Conservation (phyloP, 1,284 basidiomycete species). For the Ceratobasidium sp. region DNA sequence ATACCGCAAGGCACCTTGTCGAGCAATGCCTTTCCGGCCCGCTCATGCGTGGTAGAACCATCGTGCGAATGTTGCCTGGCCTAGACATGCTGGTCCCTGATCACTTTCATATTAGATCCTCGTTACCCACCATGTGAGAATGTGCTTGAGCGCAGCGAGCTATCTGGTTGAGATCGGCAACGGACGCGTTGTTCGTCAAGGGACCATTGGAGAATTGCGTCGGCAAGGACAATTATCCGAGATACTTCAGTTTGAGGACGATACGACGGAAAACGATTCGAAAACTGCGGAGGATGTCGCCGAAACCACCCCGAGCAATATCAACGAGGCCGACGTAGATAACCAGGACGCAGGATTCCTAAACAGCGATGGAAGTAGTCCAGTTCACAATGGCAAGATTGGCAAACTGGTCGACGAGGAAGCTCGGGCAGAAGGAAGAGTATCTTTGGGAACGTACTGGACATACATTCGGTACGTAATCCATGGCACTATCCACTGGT, state of each 20-base stretch:
- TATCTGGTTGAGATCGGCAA: conserved; percentile 71
- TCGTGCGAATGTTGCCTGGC: conserved; percentile 51
- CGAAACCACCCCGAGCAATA: conserved; percentile 24
- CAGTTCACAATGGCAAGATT: conserved; percentile 20
- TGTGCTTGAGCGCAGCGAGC: conserved; percentile 68
- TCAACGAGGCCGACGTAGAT: conserved; percentile 44
- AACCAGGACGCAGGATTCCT: conserved; percentile 37
- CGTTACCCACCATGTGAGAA: conserved; percentile 84
- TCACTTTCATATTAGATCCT: conserved; percentile 58
- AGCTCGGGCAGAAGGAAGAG: conserved; percentile 67
- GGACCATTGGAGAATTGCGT: conserved; percentile 64
- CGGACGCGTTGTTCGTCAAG: conserved; percentile 65
- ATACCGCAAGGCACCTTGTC: conserved; percentile 79
- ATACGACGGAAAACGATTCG: conserved; percentile 55
- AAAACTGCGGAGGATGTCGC: conserved; percentile 48
- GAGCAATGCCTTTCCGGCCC: conserved; percentile 67
- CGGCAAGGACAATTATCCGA: conserved; percentile 61
- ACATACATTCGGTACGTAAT: conserved; percentile 58
- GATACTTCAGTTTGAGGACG: conserved; percentile 48
- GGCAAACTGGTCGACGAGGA: conserved; percentile 70
- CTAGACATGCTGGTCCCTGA: neutral
- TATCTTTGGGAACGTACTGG: conserved; percentile 61
- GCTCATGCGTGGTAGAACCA: conserved; percentile 69
- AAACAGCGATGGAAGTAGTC: conserved; percentile 37
- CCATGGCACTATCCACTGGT: neutral